A percentile compares a stretch with the other conserved stretches of the same genome.
Conservation (phyloP, 1,284 basidiomycete species). For the Tetrapyrgos nigripes region DNA sequence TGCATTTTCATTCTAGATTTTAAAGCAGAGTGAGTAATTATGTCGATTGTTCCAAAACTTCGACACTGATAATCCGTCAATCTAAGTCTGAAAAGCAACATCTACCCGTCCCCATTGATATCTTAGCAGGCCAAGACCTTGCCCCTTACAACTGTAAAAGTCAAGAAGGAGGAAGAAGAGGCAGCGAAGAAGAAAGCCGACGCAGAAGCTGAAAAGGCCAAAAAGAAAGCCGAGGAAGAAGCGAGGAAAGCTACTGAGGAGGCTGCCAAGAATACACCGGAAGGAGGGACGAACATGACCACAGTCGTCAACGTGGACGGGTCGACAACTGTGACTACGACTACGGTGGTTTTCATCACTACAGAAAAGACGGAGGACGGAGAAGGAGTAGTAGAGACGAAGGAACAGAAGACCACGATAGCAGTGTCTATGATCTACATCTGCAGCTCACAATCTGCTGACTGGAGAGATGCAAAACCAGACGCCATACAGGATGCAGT, state of each 20-base stretch:
- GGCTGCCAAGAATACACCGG: no score
- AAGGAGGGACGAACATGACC: no score
- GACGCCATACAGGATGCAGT: no score
- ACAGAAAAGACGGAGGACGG: conserved; percentile 2
- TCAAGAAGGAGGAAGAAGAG: conserved; percentile 19
- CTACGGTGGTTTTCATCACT: conserved; percentile 2
- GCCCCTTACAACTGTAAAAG: conserved; percentile 21
- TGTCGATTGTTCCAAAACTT: not conserved
- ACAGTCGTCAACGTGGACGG: no score
- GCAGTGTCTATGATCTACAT: no score
- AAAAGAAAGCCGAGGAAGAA: not conserved
- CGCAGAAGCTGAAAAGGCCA: not conserved
- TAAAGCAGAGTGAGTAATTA: conserved; percentile 40
- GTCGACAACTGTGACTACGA: conserved; percentile 3
- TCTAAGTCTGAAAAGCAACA: conserved; percentile 29
- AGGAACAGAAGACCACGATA: not conserved
- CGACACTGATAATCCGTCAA: not conserved
- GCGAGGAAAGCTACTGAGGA: no score
- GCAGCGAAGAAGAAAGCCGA: conserved; percentile 10
- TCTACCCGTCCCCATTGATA: conserved; percentile 39
- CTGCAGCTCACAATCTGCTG: no score
- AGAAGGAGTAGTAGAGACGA: conserved; percentile 9
- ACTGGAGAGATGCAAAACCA: no score
- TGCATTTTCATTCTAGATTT: conserved; percentile 35
- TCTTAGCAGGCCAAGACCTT: conserved; percentile 44